Evolutionary conservation across 2,329 filamentous ascomycete genomes (phyloP).

Genomic region (Aspergillus transmontanensis): DNA sequence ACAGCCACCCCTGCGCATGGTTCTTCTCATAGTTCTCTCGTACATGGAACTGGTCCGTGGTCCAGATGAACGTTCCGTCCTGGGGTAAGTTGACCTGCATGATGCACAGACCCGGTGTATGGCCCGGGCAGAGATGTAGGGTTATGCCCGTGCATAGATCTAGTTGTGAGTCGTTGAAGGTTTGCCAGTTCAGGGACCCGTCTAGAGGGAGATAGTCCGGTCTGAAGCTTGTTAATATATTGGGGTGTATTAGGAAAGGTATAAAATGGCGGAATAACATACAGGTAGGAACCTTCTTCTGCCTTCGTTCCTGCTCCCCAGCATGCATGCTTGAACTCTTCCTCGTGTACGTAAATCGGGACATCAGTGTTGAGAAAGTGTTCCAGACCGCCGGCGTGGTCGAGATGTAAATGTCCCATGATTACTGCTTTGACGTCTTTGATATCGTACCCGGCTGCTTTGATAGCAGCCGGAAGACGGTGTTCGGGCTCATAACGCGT

Average conservation of each 20-base stretch:
- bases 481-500: conserved; percentile 34
- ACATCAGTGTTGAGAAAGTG: conserved; percentile 47
- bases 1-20: conserved; percentile 40
- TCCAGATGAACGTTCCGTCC: conserved; percentile 45
- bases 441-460: conserved; percentile 44
- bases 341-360: conserved; percentile 52
- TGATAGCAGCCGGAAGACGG: conserved; percentile 40
- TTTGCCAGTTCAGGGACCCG: conserved; percentile 44
- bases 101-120: conserved; percentile 39
- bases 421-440: conserved; percentile 52
- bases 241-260: background rate
- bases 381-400: conserved; percentile 53
- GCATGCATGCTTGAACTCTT: conserved; percentile 50
- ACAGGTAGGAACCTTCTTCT: conserved; percentile 44
- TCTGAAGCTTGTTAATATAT: background rate
- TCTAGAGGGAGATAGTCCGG: conserved; percentile 38
- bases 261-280: background rate
- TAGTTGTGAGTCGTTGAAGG: conserved; percentile 42
- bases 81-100: conserved; percentile 42
- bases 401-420: conserved; percentile 51
- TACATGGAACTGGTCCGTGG: conserved; percentile 45
- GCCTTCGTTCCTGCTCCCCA: conserved; percentile 48
- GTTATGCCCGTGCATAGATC: conserved; percentile 46
- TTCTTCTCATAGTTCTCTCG: conserved; percentile 41
- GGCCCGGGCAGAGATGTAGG: conserved; percentile 39